These are phyloP conservation scores for Conidiobolus incongruus DNA, from an alignment of 371 early-diverging fungal genomes.

Conservation along the genomic window DNA sequence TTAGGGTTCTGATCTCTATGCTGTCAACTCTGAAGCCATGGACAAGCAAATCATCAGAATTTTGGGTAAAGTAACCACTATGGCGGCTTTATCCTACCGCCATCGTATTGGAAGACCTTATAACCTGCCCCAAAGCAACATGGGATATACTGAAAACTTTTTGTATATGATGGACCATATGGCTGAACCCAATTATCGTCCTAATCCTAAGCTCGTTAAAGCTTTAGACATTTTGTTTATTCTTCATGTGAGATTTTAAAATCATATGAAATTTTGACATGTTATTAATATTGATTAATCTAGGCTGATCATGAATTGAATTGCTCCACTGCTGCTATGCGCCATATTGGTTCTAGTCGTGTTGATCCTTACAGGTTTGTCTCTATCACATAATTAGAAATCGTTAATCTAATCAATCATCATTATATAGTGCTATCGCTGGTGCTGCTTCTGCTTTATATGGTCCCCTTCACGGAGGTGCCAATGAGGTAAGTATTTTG, in stretches of 20 bases:
- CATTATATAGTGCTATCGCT: slow-evolving; percentile 6
- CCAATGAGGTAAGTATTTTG: slow-evolving; percentile 14
- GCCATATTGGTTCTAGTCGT: slow-evolving; percentile 23
- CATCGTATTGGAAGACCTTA: slow-evolving; percentile 13
- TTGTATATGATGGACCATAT: slow-evolving; percentile 35
- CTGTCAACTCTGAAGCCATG: slow-evolving; percentile 8
- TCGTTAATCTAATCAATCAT: too few relatives aligned
- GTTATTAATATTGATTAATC: too few relatives aligned
- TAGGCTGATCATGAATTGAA: slow-evolving; percentile 15
- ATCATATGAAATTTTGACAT: too few relatives aligned
- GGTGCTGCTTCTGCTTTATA: slow-evolving; percentile 13
- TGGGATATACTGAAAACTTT: slow-evolving; percentile 22
- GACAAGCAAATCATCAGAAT: slow-evolving; percentile 29
- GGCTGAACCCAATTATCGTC: slow-evolving; percentile 22
- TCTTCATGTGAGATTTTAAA: slow-evolving; percentile 28
- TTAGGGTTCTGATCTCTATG: slow-evolving; percentile 18
- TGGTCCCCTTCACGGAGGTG: slow-evolving; percentile 32
- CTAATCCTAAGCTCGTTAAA: slow-evolving; percentile 20
- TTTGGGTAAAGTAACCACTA: slow-evolving; percentile 32
- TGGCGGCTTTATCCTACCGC: slow-evolving; percentile 19
- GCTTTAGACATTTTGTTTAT: slow-evolving; percentile 32
- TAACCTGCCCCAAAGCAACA: slow-evolving; percentile 19
- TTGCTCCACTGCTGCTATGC: slow-evolving; percentile 35
- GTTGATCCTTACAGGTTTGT: slow-evolving; percentile 30
- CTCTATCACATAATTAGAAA: too few relatives aligned